Evolutionary conservation across 169 alveolate genomes (phyloP).

Genomic region (Theileria annulata): DNA sequence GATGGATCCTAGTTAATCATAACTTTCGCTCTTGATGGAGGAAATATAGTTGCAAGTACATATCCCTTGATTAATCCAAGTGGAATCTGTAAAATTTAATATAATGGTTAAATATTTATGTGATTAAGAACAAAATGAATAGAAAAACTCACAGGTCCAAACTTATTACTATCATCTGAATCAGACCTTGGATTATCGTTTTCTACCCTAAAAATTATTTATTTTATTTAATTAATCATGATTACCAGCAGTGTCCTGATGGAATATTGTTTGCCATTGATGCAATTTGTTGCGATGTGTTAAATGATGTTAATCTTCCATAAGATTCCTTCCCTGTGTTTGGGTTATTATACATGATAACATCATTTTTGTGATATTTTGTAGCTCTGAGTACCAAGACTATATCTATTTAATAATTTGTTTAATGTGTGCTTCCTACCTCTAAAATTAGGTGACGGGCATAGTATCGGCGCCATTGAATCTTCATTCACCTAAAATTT

Average conservation of each 20-base stretch:
- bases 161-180: constrained; percentile 43
- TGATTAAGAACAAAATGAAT: background rate
- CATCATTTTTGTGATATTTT: constrained; percentile 51
- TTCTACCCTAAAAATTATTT: constrained; percentile 32
- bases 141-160: constrained; percentile 56
- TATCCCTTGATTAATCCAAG: constrained; percentile 62
- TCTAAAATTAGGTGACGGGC: constrained; percentile 3
- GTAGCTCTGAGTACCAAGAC: constrained; percentile 52
- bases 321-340: constrained; percentile 42
- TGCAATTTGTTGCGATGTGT: constrained; percentile 15
- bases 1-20: constrained; percentile 34
- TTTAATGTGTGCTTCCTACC: constrained; percentile 9
- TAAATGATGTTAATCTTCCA: constrained; percentile 47
- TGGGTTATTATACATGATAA: constrained; percentile 57
- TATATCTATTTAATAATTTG: constrained; percentile 28
- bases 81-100: constrained; percentile 36
- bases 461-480: constrained; percentile 48
- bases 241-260: constrained; percentile 68
- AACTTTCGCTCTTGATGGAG: constrained; percentile 55
- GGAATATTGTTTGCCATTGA: constrained; percentile 21
- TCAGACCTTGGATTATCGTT: constrained; percentile 63
- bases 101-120: background rate
- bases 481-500: constrained; percentile 38
- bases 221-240: background rate
- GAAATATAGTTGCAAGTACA: constrained; percentile 58